A percentile compares a stretch with the other conserved stretches of the same genome.
These are phyloP conservation scores for Solanum etuberosum DNA, from an alignment of 257 asterid species.

Conservation along the genomic window DNA sequence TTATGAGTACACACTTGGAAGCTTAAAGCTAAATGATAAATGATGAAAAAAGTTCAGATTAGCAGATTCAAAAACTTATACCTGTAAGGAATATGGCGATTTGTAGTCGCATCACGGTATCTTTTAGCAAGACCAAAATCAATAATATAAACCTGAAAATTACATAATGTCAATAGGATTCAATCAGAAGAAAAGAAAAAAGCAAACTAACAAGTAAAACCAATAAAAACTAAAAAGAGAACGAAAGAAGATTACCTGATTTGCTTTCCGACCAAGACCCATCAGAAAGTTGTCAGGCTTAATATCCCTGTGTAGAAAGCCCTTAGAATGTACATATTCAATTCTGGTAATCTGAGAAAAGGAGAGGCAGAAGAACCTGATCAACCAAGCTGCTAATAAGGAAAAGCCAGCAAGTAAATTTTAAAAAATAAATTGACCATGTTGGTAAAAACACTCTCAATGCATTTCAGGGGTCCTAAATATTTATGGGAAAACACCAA, in stretches of 20 bases:
- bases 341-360: constrained; percentile 60
- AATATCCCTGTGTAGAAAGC: constrained; percentile 85
- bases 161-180: not conserved
- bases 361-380: not conserved
- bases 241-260: constrained; percentile 43
- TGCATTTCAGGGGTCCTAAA: not conserved
- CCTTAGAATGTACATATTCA: constrained; percentile 90
- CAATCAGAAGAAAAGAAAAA: not conserved
- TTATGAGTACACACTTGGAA: not conserved
- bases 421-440: not conserved
- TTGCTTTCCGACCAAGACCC: constrained; percentile 99
- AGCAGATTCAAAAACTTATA: constrained; percentile 7
- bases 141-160: constrained; percentile 66
- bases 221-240: not conserved
- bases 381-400: not conserved
- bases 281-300: constrained; percentile 95
- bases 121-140: constrained; percentile 96
- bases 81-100: constrained; percentile 95
- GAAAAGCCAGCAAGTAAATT: not conserved
- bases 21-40: constrained; percentile 3
- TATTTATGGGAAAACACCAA: not conserved
- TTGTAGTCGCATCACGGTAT: constrained; percentile 71
- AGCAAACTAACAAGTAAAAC: not conserved
- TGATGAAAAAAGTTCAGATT: not conserved
- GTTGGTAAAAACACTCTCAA: not conserved